phyloP scores from a whole-genome alignment of 176 grass and related monocot species.

The Dactylis glomerata region DNA sequence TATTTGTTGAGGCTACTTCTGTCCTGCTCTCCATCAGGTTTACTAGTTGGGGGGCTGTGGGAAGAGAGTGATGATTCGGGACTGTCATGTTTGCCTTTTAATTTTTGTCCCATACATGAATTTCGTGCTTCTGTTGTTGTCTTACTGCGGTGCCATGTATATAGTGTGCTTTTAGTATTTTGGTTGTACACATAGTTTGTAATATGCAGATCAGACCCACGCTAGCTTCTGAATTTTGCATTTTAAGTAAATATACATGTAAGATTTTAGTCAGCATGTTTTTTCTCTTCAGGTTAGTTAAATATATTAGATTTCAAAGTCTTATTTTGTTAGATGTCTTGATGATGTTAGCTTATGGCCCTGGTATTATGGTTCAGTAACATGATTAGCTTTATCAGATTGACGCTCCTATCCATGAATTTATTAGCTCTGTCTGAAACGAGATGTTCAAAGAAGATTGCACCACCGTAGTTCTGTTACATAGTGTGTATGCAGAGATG shows the following conservation, averaged over 20 bases:
- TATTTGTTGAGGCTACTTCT: not conserved
- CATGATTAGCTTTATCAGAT: not conserved
- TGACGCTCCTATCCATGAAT: not conserved
- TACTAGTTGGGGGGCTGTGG: not conserved
- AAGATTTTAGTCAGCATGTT: not conserved
- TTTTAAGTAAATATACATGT: not conserved
- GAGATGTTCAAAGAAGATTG: not conserved
- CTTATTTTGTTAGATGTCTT: not conserved
- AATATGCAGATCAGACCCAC: not conserved
- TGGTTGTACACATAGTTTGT: not conserved
- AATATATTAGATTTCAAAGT: not conserved
- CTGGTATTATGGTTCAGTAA: not conserved
- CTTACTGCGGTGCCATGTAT: not conserved
- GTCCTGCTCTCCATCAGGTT: not conserved
- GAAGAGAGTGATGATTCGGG: not conserved
- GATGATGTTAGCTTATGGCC: not conserved
- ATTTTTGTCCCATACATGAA: not conserved
- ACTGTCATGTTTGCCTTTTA: not conserved
- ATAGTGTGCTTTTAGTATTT: not conserved
- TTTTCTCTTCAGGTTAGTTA: not conserved
- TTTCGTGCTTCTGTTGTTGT: not conserved
- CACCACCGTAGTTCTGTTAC: not conserved
- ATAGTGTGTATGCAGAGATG: no score
- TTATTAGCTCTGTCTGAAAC: not conserved
- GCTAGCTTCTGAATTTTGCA: not conserved